Evolutionary conservation across 2,329 filamentous ascomycete genomes (phyloP), one percentile per base, ranked within the genome.

Genomic region (Talaromyces sp.): DNA sequence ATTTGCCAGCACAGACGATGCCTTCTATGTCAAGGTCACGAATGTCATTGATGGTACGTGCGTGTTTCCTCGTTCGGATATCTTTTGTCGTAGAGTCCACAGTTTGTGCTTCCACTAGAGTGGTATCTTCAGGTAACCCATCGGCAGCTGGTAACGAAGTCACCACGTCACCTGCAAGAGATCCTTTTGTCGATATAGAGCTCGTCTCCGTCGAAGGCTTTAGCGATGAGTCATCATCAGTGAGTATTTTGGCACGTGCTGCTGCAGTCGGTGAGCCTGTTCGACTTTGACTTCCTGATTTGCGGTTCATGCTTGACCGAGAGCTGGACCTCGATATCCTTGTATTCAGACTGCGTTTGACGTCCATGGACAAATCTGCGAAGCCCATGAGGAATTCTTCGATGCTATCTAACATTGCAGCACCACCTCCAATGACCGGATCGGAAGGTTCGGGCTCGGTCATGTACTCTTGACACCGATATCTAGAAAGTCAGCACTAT

Each of bases 361-460:
- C 54, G 43, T 83, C 79, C 0, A 66, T 58, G 2, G 87, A 87
- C 53, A 89, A 81, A 72, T 96, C 92, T 0, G 91, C 91, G 47
- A 96, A 84, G 1, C 92, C 91, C 85, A 96, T 90, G 72, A 91
- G 86, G 65, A 97, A 89, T 45, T 86, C 90, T 29, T 90, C 88
- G 56, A 95, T 82, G n/a, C 93, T 94, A 5, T 91, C 90, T n/a
- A 96, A 81, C 0, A 97, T 78, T 0, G 93, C 91, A 53, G 88
- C 86, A 0, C 92, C 88, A 17, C 88, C 91, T 22, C 91, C 92
- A 15, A 90, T 88, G 27, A 96, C 86, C 0, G 92, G 92, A 69
- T 95, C 92, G 72, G 86, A 88, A 0, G 92, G 92, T 53, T 93
- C 90, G 36, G 90, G 87, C 66, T 92, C 90, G 0, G 90, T 91